Conservation (phyloP, 805 yeast genomes). For the Teunomyces tritomae region DNA sequence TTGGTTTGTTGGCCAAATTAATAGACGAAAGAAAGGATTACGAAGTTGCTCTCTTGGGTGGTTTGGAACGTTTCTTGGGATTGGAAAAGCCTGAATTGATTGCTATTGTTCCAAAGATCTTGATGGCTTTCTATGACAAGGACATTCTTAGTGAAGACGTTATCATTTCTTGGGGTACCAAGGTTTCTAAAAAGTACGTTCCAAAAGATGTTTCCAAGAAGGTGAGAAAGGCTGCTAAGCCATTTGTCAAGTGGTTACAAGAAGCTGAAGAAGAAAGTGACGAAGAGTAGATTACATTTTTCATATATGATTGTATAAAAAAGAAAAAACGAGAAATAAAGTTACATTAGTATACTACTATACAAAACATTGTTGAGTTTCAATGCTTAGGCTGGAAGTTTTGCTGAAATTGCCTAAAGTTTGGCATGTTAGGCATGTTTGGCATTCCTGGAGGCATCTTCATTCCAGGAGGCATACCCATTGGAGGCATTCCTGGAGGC, state of each 20-base stretch:
- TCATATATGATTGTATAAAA: background rate
- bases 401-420: conserved; percentile 6
- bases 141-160: conserved; percentile 85
- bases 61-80: conserved; percentile 91
- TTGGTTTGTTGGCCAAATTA: conserved; percentile 78
- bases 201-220: conserved; percentile 89
- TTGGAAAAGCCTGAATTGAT: conserved; percentile 69
- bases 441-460: conserved; percentile 14
- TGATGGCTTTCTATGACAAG: conserved; percentile 75
- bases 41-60: conserved; percentile 91
- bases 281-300: conserved; percentile 45
- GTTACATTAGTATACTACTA: background rate
- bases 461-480: conserved; percentile 5
- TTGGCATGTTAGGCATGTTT: conserved; percentile 18
- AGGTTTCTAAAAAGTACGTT: conserved; percentile 88
- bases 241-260: conserved; percentile 91
- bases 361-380: conserved; percentile 1
- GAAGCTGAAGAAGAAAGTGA: conserved; percentile 86
- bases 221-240: conserved; percentile 94
- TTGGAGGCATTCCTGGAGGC: conserved; percentile 14
- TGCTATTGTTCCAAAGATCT: conserved; percentile 72
- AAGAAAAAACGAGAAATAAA: background rate
- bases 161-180: conserved; percentile 81
- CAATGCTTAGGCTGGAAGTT: conserved; percentile 3
- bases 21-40: conserved; percentile 58